phyloP scores from a whole-genome alignment of 257 asterid genomes.

The Scutellaria barbata region DNA sequence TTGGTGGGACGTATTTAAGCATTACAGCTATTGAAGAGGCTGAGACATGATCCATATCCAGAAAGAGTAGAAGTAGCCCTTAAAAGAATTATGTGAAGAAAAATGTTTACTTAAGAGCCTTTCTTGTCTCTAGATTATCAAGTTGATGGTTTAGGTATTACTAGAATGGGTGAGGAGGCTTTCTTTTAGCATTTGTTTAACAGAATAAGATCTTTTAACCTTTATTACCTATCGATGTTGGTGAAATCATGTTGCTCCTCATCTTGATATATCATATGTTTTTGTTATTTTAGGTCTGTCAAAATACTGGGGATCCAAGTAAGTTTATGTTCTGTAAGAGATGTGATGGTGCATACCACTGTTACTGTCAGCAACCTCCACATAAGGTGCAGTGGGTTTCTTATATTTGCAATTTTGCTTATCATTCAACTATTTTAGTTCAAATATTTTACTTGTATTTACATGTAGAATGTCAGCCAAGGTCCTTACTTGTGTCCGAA shows the following conservation, averaged over 20 bases:
- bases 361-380: constrained; percentile 98
- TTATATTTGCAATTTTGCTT: constrained; percentile 20
- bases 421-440: constrained; percentile 28
- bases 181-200: constrained; percentile 28
- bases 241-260: constrained; percentile 21
- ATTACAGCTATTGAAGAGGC: constrained; percentile 23
- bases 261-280: constrained; percentile 23
- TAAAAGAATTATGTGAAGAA: not conserved
- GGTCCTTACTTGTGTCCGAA: constrained; percentile 95
- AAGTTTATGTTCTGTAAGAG: constrained; percentile 96
- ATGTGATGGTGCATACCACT: constrained; percentile 91
- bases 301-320: constrained; percentile 86
- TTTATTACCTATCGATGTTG: constrained; percentile 22
- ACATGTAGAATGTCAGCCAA: constrained; percentile 77
- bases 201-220: not conserved
- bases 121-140: constrained; percentile 1
- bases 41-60: not conserved
- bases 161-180: constrained; percentile 20
- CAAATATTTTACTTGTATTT: constrained; percentile 34
- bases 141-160: constrained; percentile 8
- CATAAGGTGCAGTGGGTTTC: constrained; percentile 71
- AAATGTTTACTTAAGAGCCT: not conserved
- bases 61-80: constrained; percentile 10
- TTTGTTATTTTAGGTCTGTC: constrained; percentile 65
- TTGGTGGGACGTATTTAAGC: constrained; percentile 22